These are phyloP conservation scores for Calonectria pseudoreteaudii DNA, from an alignment of 2,329 filamentous ascomycete species.

Conservation along the genomic window DNA sequence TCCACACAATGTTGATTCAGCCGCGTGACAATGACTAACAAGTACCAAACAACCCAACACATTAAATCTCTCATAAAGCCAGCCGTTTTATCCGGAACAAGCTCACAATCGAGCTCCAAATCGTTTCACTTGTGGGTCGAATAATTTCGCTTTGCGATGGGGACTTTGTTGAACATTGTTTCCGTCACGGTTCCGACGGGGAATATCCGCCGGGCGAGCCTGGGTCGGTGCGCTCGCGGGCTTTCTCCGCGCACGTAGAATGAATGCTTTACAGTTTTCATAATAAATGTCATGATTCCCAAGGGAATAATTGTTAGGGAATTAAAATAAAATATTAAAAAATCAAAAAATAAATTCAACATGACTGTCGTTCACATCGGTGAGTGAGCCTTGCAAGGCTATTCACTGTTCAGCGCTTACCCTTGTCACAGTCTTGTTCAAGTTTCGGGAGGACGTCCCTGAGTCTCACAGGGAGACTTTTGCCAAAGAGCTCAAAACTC, in stretches of 20 bases:
- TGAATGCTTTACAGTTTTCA: background rate
- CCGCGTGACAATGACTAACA: background rate
- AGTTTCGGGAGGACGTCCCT: slow-evolving; percentile 57
- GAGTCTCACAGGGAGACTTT: slow-evolving; percentile 58
- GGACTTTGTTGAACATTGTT: background rate
- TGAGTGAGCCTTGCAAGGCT: slow-evolving; percentile 11
- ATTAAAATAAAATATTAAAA: background rate
- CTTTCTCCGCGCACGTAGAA: slow-evolving; percentile 9
- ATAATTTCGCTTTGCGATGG: background rate
- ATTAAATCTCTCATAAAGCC: background rate
- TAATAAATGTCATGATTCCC: slow-evolving; percentile 6
- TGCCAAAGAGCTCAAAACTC: slow-evolving; percentile 58
- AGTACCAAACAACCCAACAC: background rate
- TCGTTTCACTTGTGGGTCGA: background rate
- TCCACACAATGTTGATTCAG: background rate
- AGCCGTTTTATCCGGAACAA: background rate
- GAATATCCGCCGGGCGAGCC: background rate
- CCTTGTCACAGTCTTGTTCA: slow-evolving; percentile 60
- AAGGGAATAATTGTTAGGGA: background rate
- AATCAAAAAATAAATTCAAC: no score
- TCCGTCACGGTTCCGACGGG: background rate
- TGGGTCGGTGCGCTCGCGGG: background rate
- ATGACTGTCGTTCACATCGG: slow-evolving; percentile 53
- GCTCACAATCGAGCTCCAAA: background rate
- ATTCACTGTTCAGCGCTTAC: background rate